Conservation (phyloP, 2,329 filamentous ascomycete species). For the Magnaporthiopsis poae region DNA sequence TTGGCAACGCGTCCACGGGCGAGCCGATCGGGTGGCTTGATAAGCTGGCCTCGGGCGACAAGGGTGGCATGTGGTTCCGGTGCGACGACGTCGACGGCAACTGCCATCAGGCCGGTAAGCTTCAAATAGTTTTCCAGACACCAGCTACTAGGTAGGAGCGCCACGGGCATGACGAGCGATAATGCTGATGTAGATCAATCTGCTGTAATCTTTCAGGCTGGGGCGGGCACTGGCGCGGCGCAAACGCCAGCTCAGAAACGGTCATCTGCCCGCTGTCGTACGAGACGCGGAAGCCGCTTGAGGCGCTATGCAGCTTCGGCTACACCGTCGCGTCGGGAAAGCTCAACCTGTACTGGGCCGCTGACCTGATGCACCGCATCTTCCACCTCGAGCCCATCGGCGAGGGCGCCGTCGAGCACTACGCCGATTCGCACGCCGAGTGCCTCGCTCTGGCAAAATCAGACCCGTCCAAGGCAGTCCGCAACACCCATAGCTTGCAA, state of each 20-base stretch:
- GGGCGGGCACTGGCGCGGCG: constrained; percentile 59
- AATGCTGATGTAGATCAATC: background rate
- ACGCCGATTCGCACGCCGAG: constrained; percentile 46
- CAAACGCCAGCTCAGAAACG: constrained; percentile 55
- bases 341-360: constrained; percentile 55
- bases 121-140: too few relatives aligned
- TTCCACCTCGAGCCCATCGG: constrained; percentile 53
- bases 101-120: constrained; percentile 38
- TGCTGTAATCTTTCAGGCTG: constrained; percentile 36
- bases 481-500: constrained; percentile 54
- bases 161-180: background rate
- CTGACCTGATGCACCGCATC: constrained; percentile 57
- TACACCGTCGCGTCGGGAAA: constrained; percentile 49
- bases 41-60: constrained; percentile 48
- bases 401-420: constrained; percentile 53
- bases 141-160: background rate
- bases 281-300: constrained; percentile 44
- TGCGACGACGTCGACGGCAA: constrained; percentile 61
- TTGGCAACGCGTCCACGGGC: constrained; percentile 48
- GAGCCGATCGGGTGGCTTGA: constrained; percentile 54
- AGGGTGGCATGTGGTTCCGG: constrained; percentile 48
- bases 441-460: constrained; percentile 41
- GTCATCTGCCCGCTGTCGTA: constrained; percentile 60
- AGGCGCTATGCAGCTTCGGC: constrained; percentile 50
- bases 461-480: constrained; percentile 36